Percentiles rank a stretch among this genome's conserved stretches.
phyloP scores from a whole-genome alignment of 2,329 filamentous ascomycete genomes.

The Alternaria sp. region DNA sequence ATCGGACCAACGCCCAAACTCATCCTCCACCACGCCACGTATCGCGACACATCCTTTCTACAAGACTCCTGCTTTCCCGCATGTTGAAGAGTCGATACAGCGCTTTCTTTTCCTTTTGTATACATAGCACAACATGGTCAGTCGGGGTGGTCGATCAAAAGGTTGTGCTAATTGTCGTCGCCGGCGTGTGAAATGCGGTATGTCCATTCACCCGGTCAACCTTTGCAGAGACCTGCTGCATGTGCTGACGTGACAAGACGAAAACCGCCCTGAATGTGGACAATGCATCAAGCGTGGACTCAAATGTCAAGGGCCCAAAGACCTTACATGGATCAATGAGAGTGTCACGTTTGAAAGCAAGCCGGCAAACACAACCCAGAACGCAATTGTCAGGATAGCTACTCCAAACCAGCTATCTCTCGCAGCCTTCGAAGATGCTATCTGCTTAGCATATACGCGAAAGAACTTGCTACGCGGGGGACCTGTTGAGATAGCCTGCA shows the following conservation, averaged over 20 bases:
- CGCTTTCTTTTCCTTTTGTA: not conserved
- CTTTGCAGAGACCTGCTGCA: not conserved
- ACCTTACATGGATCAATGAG: slow-evolving; percentile 31
- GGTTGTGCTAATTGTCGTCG: slow-evolving; percentile 35
- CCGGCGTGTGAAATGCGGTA: slow-evolving; percentile 38
- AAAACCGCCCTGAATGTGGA: slow-evolving; percentile 30
- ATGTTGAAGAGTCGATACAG: not conserved
- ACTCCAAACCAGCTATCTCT: slow-evolving; percentile 19
- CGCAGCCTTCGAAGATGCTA: slow-evolving; percentile 30
- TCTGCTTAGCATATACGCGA: slow-evolving; percentile 35
- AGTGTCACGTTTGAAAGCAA: not conserved
- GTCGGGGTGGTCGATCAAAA: slow-evolving; percentile 36
- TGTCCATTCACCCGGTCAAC: slow-evolving; percentile 4
- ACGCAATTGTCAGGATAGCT: not conserved
- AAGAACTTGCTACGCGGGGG: slow-evolving; percentile 34
- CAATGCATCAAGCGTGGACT: slow-evolving; percentile 34
- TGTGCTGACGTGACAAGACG: slow-evolving; percentile 21
- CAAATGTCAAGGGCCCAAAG: slow-evolving; percentile 32
- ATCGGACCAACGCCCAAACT: not conserved
- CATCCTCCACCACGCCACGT: not conserved
- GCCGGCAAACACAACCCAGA: not conserved
- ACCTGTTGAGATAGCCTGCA: slow-evolving; percentile 32
- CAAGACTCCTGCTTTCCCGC: not conserved
- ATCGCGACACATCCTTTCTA: not conserved
- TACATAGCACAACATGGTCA: slow-evolving; percentile 24